Percentiles rank a stretch among this genome's conserved stretches.
phyloP scores from a whole-genome alignment of 2,329 filamentous ascomycete genomes.

The Monilinia laxa region DNA sequence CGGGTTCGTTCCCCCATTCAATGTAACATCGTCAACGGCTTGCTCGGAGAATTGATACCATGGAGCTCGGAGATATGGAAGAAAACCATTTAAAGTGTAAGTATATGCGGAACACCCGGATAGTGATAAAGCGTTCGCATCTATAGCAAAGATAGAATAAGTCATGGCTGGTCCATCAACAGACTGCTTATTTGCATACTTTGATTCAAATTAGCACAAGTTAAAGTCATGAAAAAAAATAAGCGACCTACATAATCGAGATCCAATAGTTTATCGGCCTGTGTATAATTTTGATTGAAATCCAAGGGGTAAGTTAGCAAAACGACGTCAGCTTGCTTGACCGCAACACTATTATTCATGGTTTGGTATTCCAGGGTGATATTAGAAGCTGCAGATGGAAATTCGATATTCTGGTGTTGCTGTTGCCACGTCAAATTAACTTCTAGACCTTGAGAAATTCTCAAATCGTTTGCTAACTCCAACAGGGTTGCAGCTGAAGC shows the following conservation, averaged over 20 bases:
- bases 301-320: slow-evolving; percentile 64
- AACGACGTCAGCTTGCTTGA: slow-evolving; percentile 72
- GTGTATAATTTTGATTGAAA: slow-evolving; percentile 55
- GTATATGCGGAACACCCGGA: slow-evolving; percentile 69
- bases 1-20: slow-evolving; percentile 51
- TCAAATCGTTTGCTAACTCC: slow-evolving; percentile 46
- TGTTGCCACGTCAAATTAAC: slow-evolving; percentile 58
- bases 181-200: slow-evolving; percentile 68
- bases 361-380: slow-evolving; percentile 64
- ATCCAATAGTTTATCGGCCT: slow-evolving; percentile 50
- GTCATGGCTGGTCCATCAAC: slow-evolving; percentile 71
- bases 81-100: slow-evolving; percentile 61
- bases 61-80: slow-evolving; percentile 64
- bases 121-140: slow-evolving; percentile 62
- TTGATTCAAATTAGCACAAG: slow-evolving; percentile 23
- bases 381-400: slow-evolving; percentile 53
- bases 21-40: slow-evolving; percentile 56
- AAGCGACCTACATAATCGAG: slow-evolving; percentile 58
- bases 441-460: slow-evolving; percentile 29
- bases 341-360: slow-evolving; percentile 65
- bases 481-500: slow-evolving; percentile 45
- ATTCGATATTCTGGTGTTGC: slow-evolving; percentile 55
- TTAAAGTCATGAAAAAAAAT: background rate
- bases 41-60: slow-evolving; percentile 74
- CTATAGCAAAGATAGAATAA: slow-evolving; percentile 67